Conservation (phyloP, 805 yeast species). For the Candida quercuum region DNA sequence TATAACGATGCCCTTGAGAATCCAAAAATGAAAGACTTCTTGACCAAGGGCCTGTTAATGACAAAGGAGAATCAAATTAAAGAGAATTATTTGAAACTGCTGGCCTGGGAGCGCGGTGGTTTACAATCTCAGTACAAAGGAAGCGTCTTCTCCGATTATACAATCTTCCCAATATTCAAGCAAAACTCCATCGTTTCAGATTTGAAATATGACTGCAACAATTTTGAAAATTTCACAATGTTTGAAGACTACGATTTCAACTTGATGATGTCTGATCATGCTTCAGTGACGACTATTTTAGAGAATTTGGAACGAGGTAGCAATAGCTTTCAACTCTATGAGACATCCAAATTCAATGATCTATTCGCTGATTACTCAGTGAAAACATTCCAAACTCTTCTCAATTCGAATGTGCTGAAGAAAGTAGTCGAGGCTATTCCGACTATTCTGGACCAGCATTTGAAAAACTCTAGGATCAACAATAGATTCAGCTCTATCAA, state of each 20-base stretch:
- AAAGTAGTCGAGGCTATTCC: slow-evolving; percentile 10
- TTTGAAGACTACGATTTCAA: slow-evolving; percentile 11
- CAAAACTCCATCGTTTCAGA: background rate
- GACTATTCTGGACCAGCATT: slow-evolving; percentile 9
- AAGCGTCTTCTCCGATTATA: slow-evolving; percentile 12
- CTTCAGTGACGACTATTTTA: slow-evolving; percentile 6
- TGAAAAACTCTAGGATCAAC: slow-evolving; percentile 5
- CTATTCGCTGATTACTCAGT: slow-evolving; percentile 16
- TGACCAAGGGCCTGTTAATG: slow-evolving; percentile 4
- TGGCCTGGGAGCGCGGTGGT: slow-evolving; percentile 12
- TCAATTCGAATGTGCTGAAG: slow-evolving; percentile 14
- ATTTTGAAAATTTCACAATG: background rate
- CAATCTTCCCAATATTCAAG: slow-evolving; percentile 7
- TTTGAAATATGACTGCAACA: slow-evolving; percentile 1
- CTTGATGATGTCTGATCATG: slow-evolving; percentile 8
- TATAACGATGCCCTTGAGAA: slow-evolving; percentile 15
- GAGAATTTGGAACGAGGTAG: slow-evolving; percentile 6
- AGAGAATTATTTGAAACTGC: slow-evolving; percentile 15
- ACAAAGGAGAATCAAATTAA: slow-evolving; percentile 10
- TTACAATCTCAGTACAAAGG: slow-evolving; percentile 1
- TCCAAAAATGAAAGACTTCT: slow-evolving; percentile 7
- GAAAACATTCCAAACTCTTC: slow-evolving; percentile 6
- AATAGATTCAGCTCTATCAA: slow-evolving; percentile 7
- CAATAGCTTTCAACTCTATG: slow-evolving; percentile 11
- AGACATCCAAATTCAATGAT: slow-evolving; percentile 4